These are phyloP conservation scores for Geoglossum glabrum DNA, from an alignment of 495 filamentous ascomycete species.

Conservation along the genomic window DNA sequence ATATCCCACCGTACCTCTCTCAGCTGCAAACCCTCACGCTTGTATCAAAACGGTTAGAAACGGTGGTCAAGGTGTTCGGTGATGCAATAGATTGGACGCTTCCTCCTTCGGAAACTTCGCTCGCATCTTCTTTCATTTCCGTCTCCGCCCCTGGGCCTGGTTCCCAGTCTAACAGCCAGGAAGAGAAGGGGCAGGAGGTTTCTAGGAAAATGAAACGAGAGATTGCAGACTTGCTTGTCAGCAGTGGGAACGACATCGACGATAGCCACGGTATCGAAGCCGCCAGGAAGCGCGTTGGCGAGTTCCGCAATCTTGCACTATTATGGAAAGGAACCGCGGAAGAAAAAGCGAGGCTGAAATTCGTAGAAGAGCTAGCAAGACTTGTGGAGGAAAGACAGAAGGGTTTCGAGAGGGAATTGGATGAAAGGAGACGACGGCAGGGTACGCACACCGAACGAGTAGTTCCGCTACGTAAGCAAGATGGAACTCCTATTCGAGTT, in stretches of 20 bases:
- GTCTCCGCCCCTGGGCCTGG: conserved; percentile 57
- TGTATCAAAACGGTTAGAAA: conserved; percentile 64
- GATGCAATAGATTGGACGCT: conserved; percentile 87
- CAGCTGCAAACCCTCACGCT: conserved; percentile 63
- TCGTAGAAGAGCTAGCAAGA: conserved; percentile 57
- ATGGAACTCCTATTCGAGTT: conserved; percentile 5
- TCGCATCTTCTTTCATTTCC: conserved; percentile 54
- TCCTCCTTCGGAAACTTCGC: conserved; percentile 43
- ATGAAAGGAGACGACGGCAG: background rate
- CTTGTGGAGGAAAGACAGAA: conserved; percentile 28
- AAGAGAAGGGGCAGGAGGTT: conserved; percentile 61
- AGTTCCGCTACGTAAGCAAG: background rate
- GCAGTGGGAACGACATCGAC: conserved; percentile 18
- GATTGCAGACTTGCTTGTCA: conserved; percentile 43
- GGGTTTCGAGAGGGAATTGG: conserved; percentile 20
- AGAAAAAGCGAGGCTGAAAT: conserved; percentile 61
- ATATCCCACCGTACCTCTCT: conserved; percentile 39
- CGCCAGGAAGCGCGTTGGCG: conserved; percentile 48
- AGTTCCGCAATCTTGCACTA: conserved; percentile 44
- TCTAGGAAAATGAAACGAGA: conserved; percentile 48
- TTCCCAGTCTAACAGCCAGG: conserved; percentile 38
- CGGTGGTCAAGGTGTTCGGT: conserved; percentile 73
- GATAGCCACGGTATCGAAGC: conserved; percentile 40
- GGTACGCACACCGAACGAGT: background rate
- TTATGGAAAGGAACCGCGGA: conserved; percentile 94